Conservation (phyloP, 164 flowering plant genomes). For the Dillenia suffruticosa region DNA sequence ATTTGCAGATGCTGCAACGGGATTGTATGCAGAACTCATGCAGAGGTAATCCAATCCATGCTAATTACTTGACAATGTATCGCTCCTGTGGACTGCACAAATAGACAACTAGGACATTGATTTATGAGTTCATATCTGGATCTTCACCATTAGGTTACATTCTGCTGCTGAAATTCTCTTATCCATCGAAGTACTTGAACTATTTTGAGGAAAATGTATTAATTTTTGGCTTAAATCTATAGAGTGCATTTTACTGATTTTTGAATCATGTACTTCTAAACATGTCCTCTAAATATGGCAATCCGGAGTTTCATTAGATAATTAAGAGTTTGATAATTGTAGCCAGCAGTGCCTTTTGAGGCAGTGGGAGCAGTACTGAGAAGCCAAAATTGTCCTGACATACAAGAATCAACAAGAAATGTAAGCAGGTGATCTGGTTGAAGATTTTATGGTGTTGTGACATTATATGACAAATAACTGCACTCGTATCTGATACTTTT, state of each 20-base stretch:
- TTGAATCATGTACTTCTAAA: no score
- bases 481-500: background rate
- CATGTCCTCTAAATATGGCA: no score
- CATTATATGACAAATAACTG: no score
- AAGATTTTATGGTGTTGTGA: background rate
- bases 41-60: constrained; percentile 47
- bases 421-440: constrained; percentile 49
- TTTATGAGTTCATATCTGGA: no score
- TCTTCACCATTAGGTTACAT: no score
- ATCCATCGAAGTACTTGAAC: no score
- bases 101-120: no score
- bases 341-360: constrained; percentile 72
- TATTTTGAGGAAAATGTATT: background rate
- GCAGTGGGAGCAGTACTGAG: constrained; percentile 89
- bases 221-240: background rate
- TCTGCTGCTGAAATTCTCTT: no score
- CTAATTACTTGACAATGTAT: background rate
- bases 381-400: constrained; percentile 83
- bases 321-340: constrained; percentile 14
- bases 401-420: constrained; percentile 96
- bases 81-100: no score
- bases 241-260: no score
- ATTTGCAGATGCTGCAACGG: constrained; percentile 92
- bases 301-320: no score
- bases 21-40: constrained; percentile 76